These are phyloP conservation scores for Echinosophora koreensis DNA, from an alignment of 306 rosid species.

Conservation along the genomic window DNA sequence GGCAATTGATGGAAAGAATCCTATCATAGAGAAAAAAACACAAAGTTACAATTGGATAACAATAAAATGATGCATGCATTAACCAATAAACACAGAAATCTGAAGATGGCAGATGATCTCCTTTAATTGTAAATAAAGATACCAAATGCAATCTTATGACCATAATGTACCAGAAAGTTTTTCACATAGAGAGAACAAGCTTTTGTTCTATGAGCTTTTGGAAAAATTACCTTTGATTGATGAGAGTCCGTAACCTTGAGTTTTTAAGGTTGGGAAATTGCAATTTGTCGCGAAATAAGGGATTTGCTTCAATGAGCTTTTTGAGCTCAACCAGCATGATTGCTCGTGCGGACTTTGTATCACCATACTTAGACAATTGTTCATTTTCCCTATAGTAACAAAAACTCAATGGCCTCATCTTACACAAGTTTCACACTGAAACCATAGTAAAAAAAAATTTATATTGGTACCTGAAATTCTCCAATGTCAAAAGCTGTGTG, in stretches of 20 bases:
- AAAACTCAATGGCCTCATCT: slow-evolving; percentile 34
- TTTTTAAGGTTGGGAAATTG: slow-evolving; percentile 96
- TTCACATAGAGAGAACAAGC: slow-evolving; percentile 14
- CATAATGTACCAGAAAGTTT: slow-evolving; percentile 2
- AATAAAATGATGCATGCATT: background rate
- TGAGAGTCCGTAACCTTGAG: slow-evolving; percentile 93
- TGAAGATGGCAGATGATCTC: slow-evolving; percentile 10
- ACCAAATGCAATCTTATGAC: slow-evolving; percentile 16
- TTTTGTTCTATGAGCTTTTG: background rate
- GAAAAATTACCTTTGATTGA: slow-evolving; percentile 84
- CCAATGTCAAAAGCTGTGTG: slow-evolving; percentile 97
- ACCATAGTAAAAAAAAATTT: background rate
- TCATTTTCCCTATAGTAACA: slow-evolving; percentile 78
- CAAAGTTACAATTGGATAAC: background rate
- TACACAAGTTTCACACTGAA: slow-evolving; percentile 18
- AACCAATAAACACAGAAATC: slow-evolving; percentile 28
- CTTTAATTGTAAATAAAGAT: slow-evolving; percentile 14
- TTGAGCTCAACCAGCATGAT: slow-evolving; percentile 98
- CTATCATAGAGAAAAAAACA: background rate
- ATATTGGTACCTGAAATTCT: slow-evolving; percentile 81
- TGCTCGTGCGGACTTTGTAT: slow-evolving; percentile 95
- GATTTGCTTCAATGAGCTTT: slow-evolving; percentile 97
- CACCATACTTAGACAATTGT: slow-evolving; percentile 96
- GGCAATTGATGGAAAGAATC: slow-evolving; percentile 1
- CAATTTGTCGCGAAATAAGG: slow-evolving; percentile 93